phyloP scores from a whole-genome alignment of 2,329 filamentous ascomycete genomes.

The Phoma herbarum region DNA sequence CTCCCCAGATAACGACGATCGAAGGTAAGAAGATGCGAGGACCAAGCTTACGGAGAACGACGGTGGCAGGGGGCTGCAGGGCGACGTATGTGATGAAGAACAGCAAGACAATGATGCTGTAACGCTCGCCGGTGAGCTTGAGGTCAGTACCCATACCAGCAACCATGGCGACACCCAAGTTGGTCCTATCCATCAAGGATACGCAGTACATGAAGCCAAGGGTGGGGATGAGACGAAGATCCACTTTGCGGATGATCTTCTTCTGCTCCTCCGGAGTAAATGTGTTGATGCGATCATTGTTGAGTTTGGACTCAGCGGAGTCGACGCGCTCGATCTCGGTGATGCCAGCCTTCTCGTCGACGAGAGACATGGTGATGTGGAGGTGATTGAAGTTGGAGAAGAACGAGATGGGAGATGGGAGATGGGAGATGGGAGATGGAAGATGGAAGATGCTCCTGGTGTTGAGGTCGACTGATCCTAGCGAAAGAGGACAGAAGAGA shows the following conservation, averaged over 20 bases:
- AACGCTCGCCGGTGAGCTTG: slow-evolving; percentile 37
- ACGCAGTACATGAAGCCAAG: slow-evolving; percentile 53
- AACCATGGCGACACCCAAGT: slow-evolving; percentile 49
- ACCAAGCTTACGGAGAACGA: slow-evolving; percentile 35
- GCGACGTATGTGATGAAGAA: slow-evolving; percentile 42
- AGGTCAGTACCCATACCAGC: slow-evolving; percentile 45
- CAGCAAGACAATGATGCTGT: slow-evolving; percentile 33
- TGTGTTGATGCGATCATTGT: slow-evolving; percentile 28
- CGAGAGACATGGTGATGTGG: slow-evolving; percentile 21
- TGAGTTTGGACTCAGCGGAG: slow-evolving; percentile 22
- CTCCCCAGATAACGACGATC: slow-evolving; percentile 36
- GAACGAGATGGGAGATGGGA: not conserved
- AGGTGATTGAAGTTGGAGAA: not conserved
- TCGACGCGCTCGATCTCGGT: slow-evolving; percentile 30
- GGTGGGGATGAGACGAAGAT: slow-evolving; percentile 52
- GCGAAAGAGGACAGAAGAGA: slow-evolving; percentile 22
- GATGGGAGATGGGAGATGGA: not conserved
- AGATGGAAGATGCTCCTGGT: not conserved
- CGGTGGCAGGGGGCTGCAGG: slow-evolving; percentile 36
- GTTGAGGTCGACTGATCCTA: slow-evolving; percentile 19
- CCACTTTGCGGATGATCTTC: slow-evolving; percentile 42
- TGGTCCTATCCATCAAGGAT: slow-evolving; percentile 52
- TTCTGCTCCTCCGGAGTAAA: slow-evolving; percentile 37
- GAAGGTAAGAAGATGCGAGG: slow-evolving; percentile 32
- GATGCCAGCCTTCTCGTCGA: slow-evolving; percentile 33